Evolutionary conservation across 495 filamentous ascomycete genomes (phyloP).

Genomic region (Penicillium longicatenatum): DNA sequence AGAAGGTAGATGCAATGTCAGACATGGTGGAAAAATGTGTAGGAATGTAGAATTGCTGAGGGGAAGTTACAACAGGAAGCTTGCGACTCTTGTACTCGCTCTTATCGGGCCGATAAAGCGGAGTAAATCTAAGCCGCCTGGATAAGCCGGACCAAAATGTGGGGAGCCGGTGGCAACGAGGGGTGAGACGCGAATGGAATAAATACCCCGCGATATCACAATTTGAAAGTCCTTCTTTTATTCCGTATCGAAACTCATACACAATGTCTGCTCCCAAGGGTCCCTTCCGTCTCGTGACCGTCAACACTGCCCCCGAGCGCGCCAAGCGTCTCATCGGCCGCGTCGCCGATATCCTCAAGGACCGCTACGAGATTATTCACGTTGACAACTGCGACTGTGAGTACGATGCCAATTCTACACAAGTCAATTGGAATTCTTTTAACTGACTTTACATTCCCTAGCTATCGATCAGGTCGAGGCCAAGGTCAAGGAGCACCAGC

Average conservation of each 20-base stretch:
- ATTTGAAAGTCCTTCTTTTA: not conserved
- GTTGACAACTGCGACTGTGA: constrained; percentile 59
- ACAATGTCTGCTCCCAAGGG: constrained; percentile 53
- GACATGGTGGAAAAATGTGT: constrained; percentile 31
- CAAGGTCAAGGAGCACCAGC: constrained; percentile 51
- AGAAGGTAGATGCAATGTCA: constrained; percentile 46
- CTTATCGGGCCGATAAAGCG: constrained; percentile 18
- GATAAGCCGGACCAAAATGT: constrained; percentile 25
- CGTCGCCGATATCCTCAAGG: constrained; percentile 58
- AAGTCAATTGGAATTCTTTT: not conserved
- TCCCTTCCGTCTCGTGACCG: constrained; percentile 64
- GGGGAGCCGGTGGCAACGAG: constrained; percentile 23
- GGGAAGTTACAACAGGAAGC: constrained; percentile 4
- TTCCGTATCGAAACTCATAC: not conserved
- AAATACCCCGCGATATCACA: constrained; percentile 21
- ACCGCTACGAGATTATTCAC: constrained; percentile 61
- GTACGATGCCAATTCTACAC: constrained; percentile 14
- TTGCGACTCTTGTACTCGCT: constrained; percentile 3
- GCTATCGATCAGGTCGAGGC: constrained; percentile 54
- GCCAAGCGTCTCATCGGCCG: constrained; percentile 62
- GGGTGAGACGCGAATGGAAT: constrained; percentile 11
- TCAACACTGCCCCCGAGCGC: constrained; percentile 69
- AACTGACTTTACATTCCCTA: constrained; percentile 21
- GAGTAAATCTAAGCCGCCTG: constrained; percentile 21
- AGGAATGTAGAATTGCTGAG: not conserved